Evolutionary conservation across 192 early-diverging fungal species (phyloP).

Genomic region (Kappamyces sp.): DNA sequence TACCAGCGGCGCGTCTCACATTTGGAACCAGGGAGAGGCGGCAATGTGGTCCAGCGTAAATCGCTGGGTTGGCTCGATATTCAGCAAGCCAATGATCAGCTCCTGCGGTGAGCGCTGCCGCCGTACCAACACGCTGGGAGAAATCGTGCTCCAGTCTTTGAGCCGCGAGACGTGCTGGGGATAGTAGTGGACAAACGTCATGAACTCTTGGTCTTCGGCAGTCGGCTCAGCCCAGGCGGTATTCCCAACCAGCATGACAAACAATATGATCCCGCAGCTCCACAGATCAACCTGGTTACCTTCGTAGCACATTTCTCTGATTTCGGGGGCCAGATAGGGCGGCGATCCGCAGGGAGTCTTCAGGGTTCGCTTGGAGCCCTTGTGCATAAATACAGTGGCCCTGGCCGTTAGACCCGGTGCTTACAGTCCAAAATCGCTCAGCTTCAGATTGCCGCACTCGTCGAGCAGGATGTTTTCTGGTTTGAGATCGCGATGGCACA

Average conservation of each 20-base stretch:
- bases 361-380: constrained; percentile 46
- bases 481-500: constrained; percentile 70
- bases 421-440: constrained; percentile 63
- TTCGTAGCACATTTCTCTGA: constrained; percentile 48
- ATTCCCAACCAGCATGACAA: constrained; percentile 63
- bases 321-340: constrained; percentile 61
- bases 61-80: constrained; percentile 36
- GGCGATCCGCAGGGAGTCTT: constrained; percentile 68
- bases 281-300: constrained; percentile 64
- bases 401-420: too few species aligned
- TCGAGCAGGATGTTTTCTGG: constrained; percentile 65
- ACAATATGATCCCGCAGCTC: constrained; percentile 67
- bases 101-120: constrained; percentile 7
- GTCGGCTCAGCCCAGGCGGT: constrained; percentile 68
- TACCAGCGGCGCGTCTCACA: constrained; percentile 21
- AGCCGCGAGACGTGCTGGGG: constrained; percentile 26
- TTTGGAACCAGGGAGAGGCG: constrained; percentile 46
- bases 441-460: constrained; percentile 56
- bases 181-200: constrained; percentile 33
- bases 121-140: constrained; percentile 27
- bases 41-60: constrained; percentile 39
- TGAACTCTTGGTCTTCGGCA: constrained; percentile 50
- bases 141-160: constrained; percentile 15
- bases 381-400: constrained; percentile 57
- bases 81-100: constrained; percentile 44